phyloP scores from a whole-genome alignment of 2,329 filamentous ascomycete species.

The Harringtonia lauricola region DNA sequence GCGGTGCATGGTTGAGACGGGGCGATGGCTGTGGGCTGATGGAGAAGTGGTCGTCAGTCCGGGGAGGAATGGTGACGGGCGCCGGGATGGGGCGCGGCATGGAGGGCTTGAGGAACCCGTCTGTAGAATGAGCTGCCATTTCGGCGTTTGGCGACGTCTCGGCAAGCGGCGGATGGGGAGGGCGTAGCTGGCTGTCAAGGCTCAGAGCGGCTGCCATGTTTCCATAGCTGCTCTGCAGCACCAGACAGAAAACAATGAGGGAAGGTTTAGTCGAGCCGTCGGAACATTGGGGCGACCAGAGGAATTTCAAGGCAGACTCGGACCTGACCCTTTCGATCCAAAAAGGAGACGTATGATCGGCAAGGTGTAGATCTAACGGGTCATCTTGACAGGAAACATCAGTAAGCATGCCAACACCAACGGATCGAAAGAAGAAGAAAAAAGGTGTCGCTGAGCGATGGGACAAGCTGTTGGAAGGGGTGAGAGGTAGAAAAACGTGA shows the following conservation, averaged over 20 bases:
- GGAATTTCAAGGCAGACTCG: neutral
- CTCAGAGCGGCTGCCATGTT: conserved; percentile 22
- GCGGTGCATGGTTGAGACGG: conserved; percentile 21
- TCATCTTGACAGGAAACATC: too few species aligned
- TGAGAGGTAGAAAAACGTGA: neutral
- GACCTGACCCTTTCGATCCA: neutral
- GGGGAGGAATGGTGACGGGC: conserved; percentile 17
- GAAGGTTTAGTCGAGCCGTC: conserved; percentile 23
- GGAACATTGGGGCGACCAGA: conserved; percentile 24
- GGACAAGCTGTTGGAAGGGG: neutral
- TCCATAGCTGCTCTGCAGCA: conserved; percentile 35
- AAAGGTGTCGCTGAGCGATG: too few species aligned
- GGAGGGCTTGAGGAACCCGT: conserved; percentile 8
- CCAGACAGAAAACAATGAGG: conserved; percentile 25
- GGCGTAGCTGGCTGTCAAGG: conserved; percentile 2
- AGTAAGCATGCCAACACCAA: too few species aligned
- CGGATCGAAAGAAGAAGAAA: neutral
- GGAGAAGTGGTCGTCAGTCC: conserved; percentile 15
- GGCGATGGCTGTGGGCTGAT: conserved; percentile 21
- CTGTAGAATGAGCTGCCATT: conserved; percentile 9
- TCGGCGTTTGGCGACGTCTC: conserved; percentile 19
- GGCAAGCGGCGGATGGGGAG: conserved; percentile 2
- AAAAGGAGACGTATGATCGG: too few species aligned
- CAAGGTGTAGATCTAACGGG: neutral
- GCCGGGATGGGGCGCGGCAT: conserved; percentile 14